Evolutionary conservation across 805 yeast genomes (phyloP).

Genomic region (Hemisphaericaspora nanyangensis): DNA sequence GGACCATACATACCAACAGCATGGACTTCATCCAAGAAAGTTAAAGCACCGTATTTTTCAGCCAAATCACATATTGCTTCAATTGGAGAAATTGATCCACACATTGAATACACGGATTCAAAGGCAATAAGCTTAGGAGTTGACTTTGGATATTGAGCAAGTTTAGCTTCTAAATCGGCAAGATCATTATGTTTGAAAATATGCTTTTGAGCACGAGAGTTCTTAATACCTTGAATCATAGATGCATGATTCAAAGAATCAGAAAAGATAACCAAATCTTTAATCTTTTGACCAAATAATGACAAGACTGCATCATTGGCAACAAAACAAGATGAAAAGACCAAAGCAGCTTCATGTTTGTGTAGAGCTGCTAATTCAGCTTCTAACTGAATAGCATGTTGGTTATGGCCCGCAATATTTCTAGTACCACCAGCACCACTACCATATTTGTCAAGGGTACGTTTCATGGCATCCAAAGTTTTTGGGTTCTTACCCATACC

Average conservation of each 20-base stretch:
- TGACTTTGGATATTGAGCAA: slow-evolving; percentile 77
- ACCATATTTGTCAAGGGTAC: slow-evolving; percentile 83
- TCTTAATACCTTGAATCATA: slow-evolving; percentile 93
- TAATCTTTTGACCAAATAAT: slow-evolving; percentile 84
- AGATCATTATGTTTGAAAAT: slow-evolving; percentile 90
- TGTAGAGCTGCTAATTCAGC: slow-evolving; percentile 85
- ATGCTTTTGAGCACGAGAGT: slow-evolving; percentile 84
- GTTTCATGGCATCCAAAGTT: slow-evolving; percentile 73
- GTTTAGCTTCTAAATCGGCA: slow-evolving; percentile 72
- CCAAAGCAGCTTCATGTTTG: slow-evolving; percentile 92
- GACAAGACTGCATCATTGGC: slow-evolving; percentile 95
- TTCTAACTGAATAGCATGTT: slow-evolving; percentile 84
- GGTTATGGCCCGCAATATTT: slow-evolving; percentile 96
- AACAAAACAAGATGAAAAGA: slow-evolving; percentile 92
- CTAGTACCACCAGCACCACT: slow-evolving; percentile 99
- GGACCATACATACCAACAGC: slow-evolving; percentile 99
- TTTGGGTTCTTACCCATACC: slow-evolving; percentile 86
- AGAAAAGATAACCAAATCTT: slow-evolving; percentile 85
- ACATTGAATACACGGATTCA: slow-evolving; percentile 97
- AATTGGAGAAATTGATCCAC: slow-evolving; percentile 95
- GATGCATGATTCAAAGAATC: slow-evolving; percentile 96
- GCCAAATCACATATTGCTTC: slow-evolving; percentile 92
- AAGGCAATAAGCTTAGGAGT: slow-evolving; percentile 94
- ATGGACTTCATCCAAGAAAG: slow-evolving; percentile 97
- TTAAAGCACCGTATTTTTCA: slow-evolving; percentile 94